Conservation (phyloP, 2,329 filamentous ascomycete species). For the Xylariales sp. region DNA sequence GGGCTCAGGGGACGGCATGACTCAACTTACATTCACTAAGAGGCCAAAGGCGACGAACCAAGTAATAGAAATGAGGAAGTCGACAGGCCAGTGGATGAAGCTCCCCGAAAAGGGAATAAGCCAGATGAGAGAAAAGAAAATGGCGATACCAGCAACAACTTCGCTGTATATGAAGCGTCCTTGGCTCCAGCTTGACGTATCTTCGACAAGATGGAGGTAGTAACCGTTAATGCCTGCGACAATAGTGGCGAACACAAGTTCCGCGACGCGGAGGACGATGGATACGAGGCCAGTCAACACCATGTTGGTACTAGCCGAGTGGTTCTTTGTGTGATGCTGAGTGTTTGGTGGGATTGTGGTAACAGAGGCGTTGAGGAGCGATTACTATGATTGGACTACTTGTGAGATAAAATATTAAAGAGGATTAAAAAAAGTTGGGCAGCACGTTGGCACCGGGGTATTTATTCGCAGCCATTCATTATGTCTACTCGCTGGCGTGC, state of each 20-base stretch:
- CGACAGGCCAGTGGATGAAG: slow-evolving; percentile 78
- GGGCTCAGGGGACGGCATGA: not conserved
- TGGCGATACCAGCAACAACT: slow-evolving; percentile 74
- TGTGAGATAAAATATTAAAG: slow-evolving; percentile 4
- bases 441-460: slow-evolving; percentile 18
- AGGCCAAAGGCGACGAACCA: slow-evolving; percentile 79
- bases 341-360: not conserved
- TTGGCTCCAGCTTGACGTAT: slow-evolving; percentile 63
- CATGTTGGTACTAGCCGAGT: slow-evolving; percentile 53
- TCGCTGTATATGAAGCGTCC: slow-evolving; percentile 81
- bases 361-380: not conserved
- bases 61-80: slow-evolving; percentile 73
- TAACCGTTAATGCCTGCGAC: slow-evolving; percentile 76
- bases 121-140: slow-evolving; percentile 77
- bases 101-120: slow-evolving; percentile 75
- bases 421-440: not conserved
- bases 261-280: slow-evolving; percentile 67
- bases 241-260: slow-evolving; percentile 78
- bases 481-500: slow-evolving; percentile 3
- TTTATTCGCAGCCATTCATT: slow-evolving; percentile 25
- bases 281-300: slow-evolving; percentile 65
- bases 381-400: slow-evolving; percentile 8
- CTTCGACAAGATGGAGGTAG: slow-evolving; percentile 66
- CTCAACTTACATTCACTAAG: slow-evolving; percentile 67
- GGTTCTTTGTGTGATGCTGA: slow-evolving; percentile 3